Base-by-base conservation (phyloP, 495 filamentous ascomycete genomes). In the Saxophila tyrrhenica region DNA sequence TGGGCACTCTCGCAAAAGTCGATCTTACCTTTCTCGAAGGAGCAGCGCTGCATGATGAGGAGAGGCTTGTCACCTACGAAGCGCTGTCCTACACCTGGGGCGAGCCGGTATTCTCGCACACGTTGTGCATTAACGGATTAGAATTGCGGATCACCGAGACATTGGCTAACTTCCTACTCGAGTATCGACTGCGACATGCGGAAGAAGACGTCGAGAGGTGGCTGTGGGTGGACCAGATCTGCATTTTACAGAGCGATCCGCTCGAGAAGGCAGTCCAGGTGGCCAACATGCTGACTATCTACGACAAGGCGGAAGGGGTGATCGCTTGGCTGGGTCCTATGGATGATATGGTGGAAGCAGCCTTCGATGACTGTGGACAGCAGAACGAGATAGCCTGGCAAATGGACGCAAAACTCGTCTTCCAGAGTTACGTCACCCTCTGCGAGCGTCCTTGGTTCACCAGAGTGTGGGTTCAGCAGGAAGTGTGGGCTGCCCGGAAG, bases 201-300 rank as follows among this genome's bases (percentile, higher is more conserved):
- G 29, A 35, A 5, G 29, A 13, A 7, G 29, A 13, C 29, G 13
- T 5, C 29, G 29, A 35, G 29, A 35, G 29, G 13, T 35, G 29
- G 29, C n/a, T 44, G 20, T 44, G 42, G 42, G 42, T 44, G 5
- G 42, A 44, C 17, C n/a, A 17, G n/a, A 22, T 44, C n/a, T 44
- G 42, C 42, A 44, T 71, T 50, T 61, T 68, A 29, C 67, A 69
- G 55, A 19, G 55, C 1, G 52, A 69, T 51, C 43, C 55, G 1
- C 23, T 49, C 3, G 69, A 71, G 48, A 64, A 63, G 17, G 60
- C 53, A 21, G 32, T 43, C 0, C 69, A 71, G 55, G 60, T 71
- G 2, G 25, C 35, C 1, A 49, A 60, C 5, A 71, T 69, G 66
- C 54, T 54, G 0, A 50, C 59, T 8, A 63, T 71, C 9, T 71